A percentile compares a stretch with the other conserved stretches of the same genome.
These are phyloP conservation scores for Phytophthora constricta DNA, from an alignment of 352 stramenopile species.

Conservation along the genomic window DNA sequence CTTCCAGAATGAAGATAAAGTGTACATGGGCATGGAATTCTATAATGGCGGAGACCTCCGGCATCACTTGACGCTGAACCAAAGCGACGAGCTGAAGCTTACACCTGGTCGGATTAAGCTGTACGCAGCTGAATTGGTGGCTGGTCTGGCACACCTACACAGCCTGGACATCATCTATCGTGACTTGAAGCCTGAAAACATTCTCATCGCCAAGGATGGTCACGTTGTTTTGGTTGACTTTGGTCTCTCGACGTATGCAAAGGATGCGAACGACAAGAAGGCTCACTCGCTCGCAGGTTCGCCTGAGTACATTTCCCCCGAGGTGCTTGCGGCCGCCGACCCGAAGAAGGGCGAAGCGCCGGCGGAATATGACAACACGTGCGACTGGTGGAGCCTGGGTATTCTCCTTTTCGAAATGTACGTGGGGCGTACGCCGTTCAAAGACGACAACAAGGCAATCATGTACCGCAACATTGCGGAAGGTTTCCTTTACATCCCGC, in stretches of 20 bases:
- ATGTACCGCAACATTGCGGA: conserved; percentile 94
- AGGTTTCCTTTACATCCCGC: conserved; percentile 81
- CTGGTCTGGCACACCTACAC: conserved; percentile 87
- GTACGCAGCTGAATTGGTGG: conserved; percentile 87
- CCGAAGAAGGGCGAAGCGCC: conserved; percentile 42
- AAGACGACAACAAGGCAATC: conserved; percentile 90
- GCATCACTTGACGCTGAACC: conserved; percentile 79
- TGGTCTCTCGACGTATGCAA: conserved; percentile 86
- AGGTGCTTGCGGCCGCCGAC: conserved; percentile 83
- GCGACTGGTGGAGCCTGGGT: conserved; percentile 92
- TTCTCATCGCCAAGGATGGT: conserved; percentile 90
- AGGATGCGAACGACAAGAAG: conserved; percentile 57
- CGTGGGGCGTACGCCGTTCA: conserved; percentile 92
- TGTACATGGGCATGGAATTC: conserved; percentile 99
- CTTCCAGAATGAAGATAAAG: conserved; percentile 98
- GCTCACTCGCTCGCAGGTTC: conserved; percentile 80
- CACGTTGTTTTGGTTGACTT: conserved; percentile 92
- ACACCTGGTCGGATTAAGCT: conserved; percentile 80
- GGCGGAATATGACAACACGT: conserved; percentile 77
- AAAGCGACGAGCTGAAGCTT: conserved; percentile 68
- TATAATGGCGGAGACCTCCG: conserved; percentile 97
- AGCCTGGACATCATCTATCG: conserved; percentile 90
- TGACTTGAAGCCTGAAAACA: conserved; percentile 93
- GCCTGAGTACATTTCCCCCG: conserved; percentile 93
- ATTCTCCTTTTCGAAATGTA: conserved; percentile 94